Evolutionary conservation across 768 basidiomycete genomes (phyloP), one percentile per base, ranked within the genome.

Genomic region (Fibroporia radiculosa): DNA sequence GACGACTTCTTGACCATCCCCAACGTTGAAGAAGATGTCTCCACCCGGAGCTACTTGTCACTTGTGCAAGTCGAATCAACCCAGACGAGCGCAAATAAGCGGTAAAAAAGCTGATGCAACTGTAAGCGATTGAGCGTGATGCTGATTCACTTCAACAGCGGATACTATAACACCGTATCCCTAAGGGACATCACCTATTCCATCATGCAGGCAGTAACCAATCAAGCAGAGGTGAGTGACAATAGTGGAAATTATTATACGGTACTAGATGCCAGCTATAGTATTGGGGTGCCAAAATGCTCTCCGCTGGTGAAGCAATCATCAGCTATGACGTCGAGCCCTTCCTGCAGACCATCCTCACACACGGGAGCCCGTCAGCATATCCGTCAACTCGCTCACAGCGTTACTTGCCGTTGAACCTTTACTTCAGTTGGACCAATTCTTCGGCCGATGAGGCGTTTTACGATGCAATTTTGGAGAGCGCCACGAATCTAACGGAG

Each of bases 1-100:
- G 75, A 78, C 47, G 66, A 66, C 7, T 75, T 75, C 58, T 49
- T 77, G 16, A 61, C 64, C 1, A 72, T 78, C 28, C 70, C 72
- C 2, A 42, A 53, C n/a, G 38, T 73, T 19, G 55, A 56, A 1
- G 56, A 57, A 41, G 66, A 74, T 47, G 54, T 77, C 2, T 53
- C 48, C 1, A 72, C 72, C 0, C 60, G 69, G 4, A 62, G 63
- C 6, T 74, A 74, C 51, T 18, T 62, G 2, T 68, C 68, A 1
- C 55, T 78, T 1, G 68, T 78, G 6, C 47, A 58, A 36, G 39
- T 65, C 0, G 48, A 66, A 1, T 68, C 72, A 12, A 48, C 44
- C 4, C 14, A 34, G 3, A 26, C 23, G 3, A 22, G 34, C 6
- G 13, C 34, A 22, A 36, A 27, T 11, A 31, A 18, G 8, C 23